Percentiles rank a stretch among this genome's conserved stretches.
Conservation (phyloP, 1,284 basidiomycete genomes). For the Cutaneotrichosporon arboriforme region DNA sequence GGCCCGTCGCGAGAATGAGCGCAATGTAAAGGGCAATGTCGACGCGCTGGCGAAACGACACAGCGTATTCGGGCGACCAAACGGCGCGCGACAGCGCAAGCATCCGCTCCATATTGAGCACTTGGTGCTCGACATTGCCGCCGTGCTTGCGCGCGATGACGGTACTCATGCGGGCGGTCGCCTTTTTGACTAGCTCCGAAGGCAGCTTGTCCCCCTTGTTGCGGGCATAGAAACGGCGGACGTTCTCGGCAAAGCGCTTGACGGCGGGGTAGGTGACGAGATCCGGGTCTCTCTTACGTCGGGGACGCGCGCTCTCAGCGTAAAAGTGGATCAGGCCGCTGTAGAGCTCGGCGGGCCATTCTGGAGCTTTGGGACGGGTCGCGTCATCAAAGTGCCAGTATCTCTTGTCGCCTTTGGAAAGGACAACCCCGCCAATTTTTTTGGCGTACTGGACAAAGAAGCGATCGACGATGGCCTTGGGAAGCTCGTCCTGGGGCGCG, state of each 20-base stretch:
- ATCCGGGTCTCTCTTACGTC: background rate
- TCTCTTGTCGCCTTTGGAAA: background rate
- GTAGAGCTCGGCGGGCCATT: background rate
- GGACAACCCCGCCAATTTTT: background rate
- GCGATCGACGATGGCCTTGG: slow-evolving; percentile 3
- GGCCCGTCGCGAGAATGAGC: slow-evolving; percentile 3
- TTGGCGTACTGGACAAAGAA: slow-evolving; percentile 2
- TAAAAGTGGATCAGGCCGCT: slow-evolving; percentile 1
- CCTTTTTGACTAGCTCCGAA: too few species aligned
- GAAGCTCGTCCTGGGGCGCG: background rate
- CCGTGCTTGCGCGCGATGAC: too few species aligned
- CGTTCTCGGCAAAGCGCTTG: background rate
- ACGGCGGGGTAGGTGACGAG: background rate
- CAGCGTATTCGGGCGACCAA: background rate
- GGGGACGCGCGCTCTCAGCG: background rate
- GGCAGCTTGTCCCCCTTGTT: background rate
- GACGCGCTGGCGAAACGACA: slow-evolving; percentile 1
- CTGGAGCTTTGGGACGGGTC: background rate
- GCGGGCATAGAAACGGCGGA: slow-evolving; percentile 2
- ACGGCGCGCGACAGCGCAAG: background rate
- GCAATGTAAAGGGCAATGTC: slow-evolving; percentile 5
- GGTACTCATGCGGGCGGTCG: too few species aligned
- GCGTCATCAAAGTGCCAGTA: slow-evolving; percentile 1
- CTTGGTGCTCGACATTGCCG: too few species aligned
- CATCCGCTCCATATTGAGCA: too few species aligned